Conservation (phyloP, 2,329 filamentous ascomycete genomes). For the Sporothrix inflata region DNA sequence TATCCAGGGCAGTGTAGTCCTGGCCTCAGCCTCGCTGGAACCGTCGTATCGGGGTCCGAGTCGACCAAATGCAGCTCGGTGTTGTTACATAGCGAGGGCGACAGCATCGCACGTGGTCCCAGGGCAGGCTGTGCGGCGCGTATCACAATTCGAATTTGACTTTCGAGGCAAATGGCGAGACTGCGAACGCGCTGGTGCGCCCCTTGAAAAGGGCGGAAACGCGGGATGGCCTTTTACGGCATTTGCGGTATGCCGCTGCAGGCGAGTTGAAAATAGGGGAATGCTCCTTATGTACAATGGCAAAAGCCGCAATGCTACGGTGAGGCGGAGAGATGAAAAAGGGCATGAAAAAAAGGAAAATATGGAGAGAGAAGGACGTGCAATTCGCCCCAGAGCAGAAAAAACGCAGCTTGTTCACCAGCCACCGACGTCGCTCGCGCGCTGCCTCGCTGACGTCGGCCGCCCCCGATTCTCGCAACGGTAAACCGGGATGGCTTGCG, state of each 20-base stretch:
- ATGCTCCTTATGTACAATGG: not conserved
- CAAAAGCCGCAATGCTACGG: slow-evolving; percentile 3
- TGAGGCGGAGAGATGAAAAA: not conserved
- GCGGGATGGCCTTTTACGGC: not conserved
- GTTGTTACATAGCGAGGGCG: not conserved
- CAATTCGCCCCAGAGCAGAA: not conserved
- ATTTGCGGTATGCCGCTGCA: not conserved
- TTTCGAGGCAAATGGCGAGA: not conserved
- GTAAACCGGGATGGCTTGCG: slow-evolving; percentile 5
- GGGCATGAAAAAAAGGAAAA: not conserved
- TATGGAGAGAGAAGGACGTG: not conserved
- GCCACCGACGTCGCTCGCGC: slow-evolving; percentile 22
- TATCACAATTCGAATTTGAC: not conserved
- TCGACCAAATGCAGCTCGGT: slow-evolving; percentile 5
- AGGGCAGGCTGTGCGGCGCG: not conserved
- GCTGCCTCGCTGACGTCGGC: not conserved
- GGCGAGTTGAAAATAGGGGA: not conserved
- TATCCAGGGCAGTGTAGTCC: too few species aligned
- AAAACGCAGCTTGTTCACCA: slow-evolving; percentile 1
- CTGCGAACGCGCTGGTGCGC: not conserved
- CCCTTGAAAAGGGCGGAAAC: not conserved
- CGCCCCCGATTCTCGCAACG: slow-evolving; percentile 23
- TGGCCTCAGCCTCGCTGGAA: slow-evolving; percentile 11
- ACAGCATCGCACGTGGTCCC: not conserved
- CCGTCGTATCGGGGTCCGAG: not conserved